Evolutionary conservation across 2,329 filamentous ascomycete genomes (phyloP).

Genomic region (Lomentospora prolificans): DNA sequence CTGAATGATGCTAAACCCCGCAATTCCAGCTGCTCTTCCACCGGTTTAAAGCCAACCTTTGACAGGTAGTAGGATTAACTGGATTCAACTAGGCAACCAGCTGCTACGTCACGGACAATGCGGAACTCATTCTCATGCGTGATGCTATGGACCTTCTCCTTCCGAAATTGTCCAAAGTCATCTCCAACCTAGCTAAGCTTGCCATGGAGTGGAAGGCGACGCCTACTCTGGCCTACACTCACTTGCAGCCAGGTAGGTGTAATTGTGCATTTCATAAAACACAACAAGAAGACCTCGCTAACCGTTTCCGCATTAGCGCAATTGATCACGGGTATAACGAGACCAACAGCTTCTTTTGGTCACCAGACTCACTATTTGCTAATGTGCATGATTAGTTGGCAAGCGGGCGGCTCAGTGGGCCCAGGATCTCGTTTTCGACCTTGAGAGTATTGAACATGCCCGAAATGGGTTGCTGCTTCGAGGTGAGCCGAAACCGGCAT

Average conservation of each 20-base stretch:
- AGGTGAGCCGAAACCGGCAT: conserved; percentile 40
- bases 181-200: conserved; percentile 64
- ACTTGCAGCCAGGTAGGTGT: conserved; percentile 48
- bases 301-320: neutral
- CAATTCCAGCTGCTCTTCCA: too few relatives aligned
- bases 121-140: conserved; percentile 60
- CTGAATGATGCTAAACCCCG: too few relatives aligned
- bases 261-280: too few relatives aligned
- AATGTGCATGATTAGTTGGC: conserved; percentile 57
- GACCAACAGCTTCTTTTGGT: neutral
- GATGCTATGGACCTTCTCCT: conserved; percentile 61
- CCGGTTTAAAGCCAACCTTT: too few relatives aligned
- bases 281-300: too few relatives aligned
- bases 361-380: conserved; percentile 2
- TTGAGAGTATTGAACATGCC: conserved; percentile 61
- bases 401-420: conserved; percentile 64
- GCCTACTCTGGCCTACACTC: conserved; percentile 68
- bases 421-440: conserved; percentile 54
- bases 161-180: conserved; percentile 68
- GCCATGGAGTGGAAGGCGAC: conserved; percentile 61
- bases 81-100: conserved; percentile 29
- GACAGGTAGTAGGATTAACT: too few relatives aligned
- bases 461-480: conserved; percentile 64
- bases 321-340: conserved; percentile 7
- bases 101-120: conserved; percentile 62